Evolutionary conservation across 1,284 basidiomycete genomes (phyloP), one percentile per base, ranked within the genome.

Genomic region (Sanguinoderma infundibulare): DNA sequence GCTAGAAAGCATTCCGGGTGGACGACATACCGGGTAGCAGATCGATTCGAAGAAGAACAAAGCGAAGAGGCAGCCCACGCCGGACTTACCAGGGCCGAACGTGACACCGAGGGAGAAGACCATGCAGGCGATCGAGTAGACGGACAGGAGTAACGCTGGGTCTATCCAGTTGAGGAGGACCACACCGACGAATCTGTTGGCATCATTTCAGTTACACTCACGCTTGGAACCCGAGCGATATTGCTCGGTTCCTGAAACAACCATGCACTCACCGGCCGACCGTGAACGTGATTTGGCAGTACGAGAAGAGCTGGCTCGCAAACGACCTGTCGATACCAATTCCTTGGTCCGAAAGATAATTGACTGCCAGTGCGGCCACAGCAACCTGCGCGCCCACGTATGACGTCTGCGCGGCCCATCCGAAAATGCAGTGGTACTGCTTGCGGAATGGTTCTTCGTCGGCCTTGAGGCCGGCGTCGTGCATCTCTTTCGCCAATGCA

Each of bases 41-140:
- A 88, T 87, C 8, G 86, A 87, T 74, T 91, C 90, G 74, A 91
- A 92, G 81, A 90, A 91, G 82, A 92, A 91, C 61, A 92, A 75
- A 61, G 81, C 72, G 74, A 90, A 91, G 59, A 91, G 71, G 73
- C 83, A 87, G 9, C 81, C 86, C 51, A 92, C 78, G 39, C 86
- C 90, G 7, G 80, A 76, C 60, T 77, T 77, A 15, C 87, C 87
- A 6, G 79, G 77, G 6, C 86, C 73, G 28, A 83, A 77, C 5
- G 85, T 80, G 49, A 86, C 80, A 53, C 83, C 75, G 61, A 90
- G 73, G 57, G 80, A 78, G 70, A 90, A 87, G 49, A 83, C 51
- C 28, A 75, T 76, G 69, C 86, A 89, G 46, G 78, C 76, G 50
- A 83, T 50, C 17, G 82, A 83, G 69, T 86, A 90, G 59, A 83